These are phyloP conservation scores for Ulvella scutata DNA, from an alignment of 139 green algal genomes.

Conservation along the genomic window DNA sequence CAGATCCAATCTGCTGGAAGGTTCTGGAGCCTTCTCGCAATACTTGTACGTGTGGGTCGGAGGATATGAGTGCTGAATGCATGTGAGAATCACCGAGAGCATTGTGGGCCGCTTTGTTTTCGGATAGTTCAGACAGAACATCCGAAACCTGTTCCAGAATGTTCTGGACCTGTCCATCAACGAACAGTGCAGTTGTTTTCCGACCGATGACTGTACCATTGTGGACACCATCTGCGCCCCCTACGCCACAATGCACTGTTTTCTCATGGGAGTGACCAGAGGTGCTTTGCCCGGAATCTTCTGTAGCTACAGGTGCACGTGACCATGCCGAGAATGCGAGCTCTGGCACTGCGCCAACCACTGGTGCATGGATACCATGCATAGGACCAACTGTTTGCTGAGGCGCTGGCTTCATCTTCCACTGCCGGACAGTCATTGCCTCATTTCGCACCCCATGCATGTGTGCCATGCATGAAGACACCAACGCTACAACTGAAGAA, in stretches of 20 bases:
- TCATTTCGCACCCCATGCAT: neutral
- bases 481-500: neutral
- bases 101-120: neutral
- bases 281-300: too few species aligned
- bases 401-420: neutral
- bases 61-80: neutral
- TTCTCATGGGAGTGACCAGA: too few species aligned
- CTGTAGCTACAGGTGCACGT: too few species aligned
- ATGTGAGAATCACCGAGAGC: neutral
- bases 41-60: neutral
- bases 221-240: too few species aligned
- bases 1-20: neutral
- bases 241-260: too few species aligned
- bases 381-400: neutral
- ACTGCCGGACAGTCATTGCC: neutral
- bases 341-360: too few species aligned
- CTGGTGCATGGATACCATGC: too few species aligned
- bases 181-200: neutral
- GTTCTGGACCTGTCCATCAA: neutral
- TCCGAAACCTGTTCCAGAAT: neutral
- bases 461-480: neutral
- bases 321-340: too few species aligned
- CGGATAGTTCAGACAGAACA: neutral
- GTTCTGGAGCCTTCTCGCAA: neutral
- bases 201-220: too few species aligned